Evolutionary conservation across 148 eudicot genomes (phyloP).

Genomic region (Silene conica): DNA sequence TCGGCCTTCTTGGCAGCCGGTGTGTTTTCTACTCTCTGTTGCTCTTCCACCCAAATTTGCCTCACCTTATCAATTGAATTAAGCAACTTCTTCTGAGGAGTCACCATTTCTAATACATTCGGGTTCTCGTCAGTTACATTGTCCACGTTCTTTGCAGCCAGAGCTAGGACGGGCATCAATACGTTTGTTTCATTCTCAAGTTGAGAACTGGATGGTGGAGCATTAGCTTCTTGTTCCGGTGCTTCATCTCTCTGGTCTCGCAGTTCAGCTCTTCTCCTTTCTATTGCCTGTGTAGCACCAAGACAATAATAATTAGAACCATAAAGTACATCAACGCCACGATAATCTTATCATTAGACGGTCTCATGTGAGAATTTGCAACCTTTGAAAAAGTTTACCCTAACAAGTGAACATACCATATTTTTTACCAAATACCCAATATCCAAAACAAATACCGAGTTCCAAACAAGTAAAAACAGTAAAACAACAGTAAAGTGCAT

Average conservation of each 20-base stretch:
- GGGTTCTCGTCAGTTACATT: conserved; percentile 32
- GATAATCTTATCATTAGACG: not conserved
- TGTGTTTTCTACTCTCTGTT: conserved; percentile 45
- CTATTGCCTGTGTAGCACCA: conserved; percentile 42
- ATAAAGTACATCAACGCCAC: too few species aligned
- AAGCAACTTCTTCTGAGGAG: conserved; percentile 33
- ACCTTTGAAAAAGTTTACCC: too few species aligned
- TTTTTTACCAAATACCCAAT: too few species aligned
- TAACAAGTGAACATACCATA: too few species aligned
- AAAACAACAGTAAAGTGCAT: too few species aligned
- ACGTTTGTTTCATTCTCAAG: conserved; percentile 30
- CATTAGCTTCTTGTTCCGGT: conserved; percentile 10
- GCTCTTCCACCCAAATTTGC: conserved; percentile 58
- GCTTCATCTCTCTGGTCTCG: conserved; percentile 9
- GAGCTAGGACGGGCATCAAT: conserved; percentile 26
- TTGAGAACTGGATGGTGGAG: conserved; percentile 32
- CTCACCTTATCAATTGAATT: conserved; percentile 71
- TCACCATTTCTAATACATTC: conserved; percentile 27
- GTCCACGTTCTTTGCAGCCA: conserved; percentile 29
- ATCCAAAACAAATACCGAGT: too few species aligned
- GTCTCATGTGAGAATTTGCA: too few species aligned
- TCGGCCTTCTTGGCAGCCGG: conserved; percentile 68
- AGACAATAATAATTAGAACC: too few species aligned
- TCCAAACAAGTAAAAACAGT: too few species aligned
- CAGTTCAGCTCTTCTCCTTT: conserved; percentile 50